A percentile compares a stretch with the other conserved stretches of the same genome.
Evolutionary conservation across 1,284 basidiomycete species (phyloP).

Genomic region (Rugosomyces carneus): DNA sequence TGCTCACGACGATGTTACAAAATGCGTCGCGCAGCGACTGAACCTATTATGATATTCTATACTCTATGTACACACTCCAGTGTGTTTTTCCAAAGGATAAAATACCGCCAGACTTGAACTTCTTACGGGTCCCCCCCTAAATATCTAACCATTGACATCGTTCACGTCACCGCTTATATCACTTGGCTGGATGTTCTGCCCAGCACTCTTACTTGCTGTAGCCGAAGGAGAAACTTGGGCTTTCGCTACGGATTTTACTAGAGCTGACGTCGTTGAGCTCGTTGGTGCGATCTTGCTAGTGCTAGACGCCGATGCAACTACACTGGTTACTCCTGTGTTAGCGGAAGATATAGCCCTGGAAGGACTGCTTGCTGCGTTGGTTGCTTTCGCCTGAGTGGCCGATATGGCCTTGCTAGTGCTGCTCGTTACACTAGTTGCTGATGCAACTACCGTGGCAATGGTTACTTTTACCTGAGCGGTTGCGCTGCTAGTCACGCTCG

Average conservation of each 20-base stretch:
- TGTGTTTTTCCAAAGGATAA: neutral
- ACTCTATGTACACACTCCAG: neutral
- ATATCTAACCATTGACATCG: constrained; percentile 20
- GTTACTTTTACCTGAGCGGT: neutral
- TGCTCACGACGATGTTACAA: neutral
- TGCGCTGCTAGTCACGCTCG: neutral
- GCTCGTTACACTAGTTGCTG: constrained; percentile 4
- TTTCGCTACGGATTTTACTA: neutral
- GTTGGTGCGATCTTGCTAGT: no score
- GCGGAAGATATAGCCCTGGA: no score
- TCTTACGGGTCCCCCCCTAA: no score
- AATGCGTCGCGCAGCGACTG: neutral
- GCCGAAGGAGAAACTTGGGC: neutral
- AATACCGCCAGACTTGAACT: neutral
- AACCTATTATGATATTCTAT: neutral
- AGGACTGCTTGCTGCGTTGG: no score
- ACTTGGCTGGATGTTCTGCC: constrained; percentile 19
- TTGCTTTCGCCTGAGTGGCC: neutral
- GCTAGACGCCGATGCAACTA: no score
- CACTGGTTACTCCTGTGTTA: no score
- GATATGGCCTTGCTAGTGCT: neutral
- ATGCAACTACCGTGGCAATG: neutral
- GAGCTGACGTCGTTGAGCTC: neutral
- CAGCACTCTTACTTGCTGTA: constrained; percentile 10
- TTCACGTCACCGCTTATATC: constrained; percentile 25